Conservation (phyloP, 139 green algal genomes). For the Limnomonas spitsbergensis region DNA sequence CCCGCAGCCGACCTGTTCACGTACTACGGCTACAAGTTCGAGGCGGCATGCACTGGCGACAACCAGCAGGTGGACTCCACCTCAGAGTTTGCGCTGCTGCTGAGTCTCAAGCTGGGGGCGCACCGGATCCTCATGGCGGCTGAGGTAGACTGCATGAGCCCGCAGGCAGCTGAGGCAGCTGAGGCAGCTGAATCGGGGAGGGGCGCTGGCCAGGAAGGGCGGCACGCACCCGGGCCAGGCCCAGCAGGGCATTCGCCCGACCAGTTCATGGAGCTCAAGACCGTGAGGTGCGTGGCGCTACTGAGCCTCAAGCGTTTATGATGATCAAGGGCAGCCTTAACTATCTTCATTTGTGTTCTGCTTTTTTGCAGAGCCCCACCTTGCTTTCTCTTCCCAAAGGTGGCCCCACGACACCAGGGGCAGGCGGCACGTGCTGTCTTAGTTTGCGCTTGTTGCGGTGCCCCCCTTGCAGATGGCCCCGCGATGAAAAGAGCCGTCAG, state of each 20-base stretch:
- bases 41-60: slow-evolving; percentile 16
- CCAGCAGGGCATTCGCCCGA: neutral
- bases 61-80: slow-evolving; percentile 14
- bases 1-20: slow-evolving; percentile 15
- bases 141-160: slow-evolving; percentile 48
- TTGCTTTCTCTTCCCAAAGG: neutral
- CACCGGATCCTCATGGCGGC: slow-evolving; percentile 51
- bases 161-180: neutral
- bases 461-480: neutral
- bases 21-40: slow-evolving; percentile 32
- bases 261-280: slow-evolving; percentile 44
- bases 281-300: slow-evolving; percentile 39
- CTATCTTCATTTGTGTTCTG: neutral
- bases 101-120: neutral
- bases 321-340: neutral
- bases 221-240: neutral
- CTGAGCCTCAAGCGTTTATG: too few species aligned
- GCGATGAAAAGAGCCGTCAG: neutral
- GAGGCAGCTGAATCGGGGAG: neutral
- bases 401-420: neutral
- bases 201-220: neutral
- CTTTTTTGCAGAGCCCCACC: neutral
- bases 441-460: neutral
- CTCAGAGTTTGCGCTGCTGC: slow-evolving; percentile 10
- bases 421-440: neutral